Percentiles rank a stretch among this genome's conserved stretches.
Evolutionary conservation across 2,329 filamentous ascomycete species (phyloP).

Genomic region (Hirsutella thompsonii): DNA sequence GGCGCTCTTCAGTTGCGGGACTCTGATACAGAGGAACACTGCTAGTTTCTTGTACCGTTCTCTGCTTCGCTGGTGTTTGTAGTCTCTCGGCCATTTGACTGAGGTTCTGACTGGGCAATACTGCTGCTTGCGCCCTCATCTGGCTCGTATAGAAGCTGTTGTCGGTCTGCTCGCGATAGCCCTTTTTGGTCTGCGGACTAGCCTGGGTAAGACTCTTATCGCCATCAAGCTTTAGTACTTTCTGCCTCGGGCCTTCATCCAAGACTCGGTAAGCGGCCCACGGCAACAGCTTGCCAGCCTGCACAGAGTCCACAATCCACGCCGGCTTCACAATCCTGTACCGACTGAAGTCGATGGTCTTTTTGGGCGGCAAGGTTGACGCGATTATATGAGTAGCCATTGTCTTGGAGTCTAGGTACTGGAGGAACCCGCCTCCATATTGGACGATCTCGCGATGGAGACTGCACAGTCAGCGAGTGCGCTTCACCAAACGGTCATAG

Average conservation of each 20-base stretch:
- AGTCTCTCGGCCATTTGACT: slow-evolving; percentile 15
- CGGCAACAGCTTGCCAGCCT: slow-evolving; percentile 66
- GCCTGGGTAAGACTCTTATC: slow-evolving; percentile 55
- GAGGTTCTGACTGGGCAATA: slow-evolving; percentile 13
- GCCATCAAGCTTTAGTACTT: slow-evolving; percentile 50
- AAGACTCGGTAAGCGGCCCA: slow-evolving; percentile 80
- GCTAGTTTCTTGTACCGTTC: not conserved
- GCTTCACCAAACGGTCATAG: not conserved
- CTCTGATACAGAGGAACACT: too few species aligned
- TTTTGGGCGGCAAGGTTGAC: slow-evolving; percentile 81
- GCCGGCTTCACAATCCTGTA: slow-evolving; percentile 91
- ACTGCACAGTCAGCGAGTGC: slow-evolving; percentile 16
- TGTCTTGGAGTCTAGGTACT: slow-evolving; percentile 91
- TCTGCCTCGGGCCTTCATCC: slow-evolving; percentile 74
- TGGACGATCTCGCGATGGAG: slow-evolving; percentile 79
- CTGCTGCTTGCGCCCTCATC: slow-evolving; percentile 31
- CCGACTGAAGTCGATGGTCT: slow-evolving; percentile 71
- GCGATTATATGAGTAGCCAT: slow-evolving; percentile 93
- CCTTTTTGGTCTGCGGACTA: slow-evolving; percentile 39
- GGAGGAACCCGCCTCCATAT: slow-evolving; percentile 88
- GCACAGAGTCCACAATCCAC: slow-evolving; percentile 86
- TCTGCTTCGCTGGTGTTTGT: slow-evolving; percentile 9
- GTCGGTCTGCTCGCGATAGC: slow-evolving; percentile 73
- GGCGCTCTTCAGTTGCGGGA: too few species aligned
- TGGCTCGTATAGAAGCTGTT: slow-evolving; percentile 74